Evolutionary conservation across 139 green algal genomes (phyloP).

Genomic region (Chlamydomonas schloesseri): DNA sequence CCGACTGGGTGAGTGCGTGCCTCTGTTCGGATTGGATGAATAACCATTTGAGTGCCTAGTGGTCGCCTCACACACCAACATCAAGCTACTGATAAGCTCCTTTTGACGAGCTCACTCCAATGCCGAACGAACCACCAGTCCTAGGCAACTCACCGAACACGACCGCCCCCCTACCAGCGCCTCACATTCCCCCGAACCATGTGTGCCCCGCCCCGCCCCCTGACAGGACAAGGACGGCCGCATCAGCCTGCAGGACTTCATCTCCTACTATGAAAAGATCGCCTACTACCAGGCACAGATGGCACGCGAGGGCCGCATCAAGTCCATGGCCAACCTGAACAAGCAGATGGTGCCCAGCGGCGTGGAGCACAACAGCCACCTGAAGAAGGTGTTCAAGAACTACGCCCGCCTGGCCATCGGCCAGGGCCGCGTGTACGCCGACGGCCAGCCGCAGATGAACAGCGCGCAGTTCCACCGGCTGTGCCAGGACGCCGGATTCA

Average conservation of each 20-base stretch:
- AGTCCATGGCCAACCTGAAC: slow-evolving; percentile 45
- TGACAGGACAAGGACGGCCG: slow-evolving; percentile 61
- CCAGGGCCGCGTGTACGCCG: slow-evolving; percentile 58
- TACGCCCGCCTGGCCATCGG: slow-evolving; percentile 65
- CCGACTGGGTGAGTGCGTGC: slow-evolving; percentile 49
- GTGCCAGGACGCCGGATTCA: slow-evolving; percentile 63
- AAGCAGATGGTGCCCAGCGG: slow-evolving; percentile 49
- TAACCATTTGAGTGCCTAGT: too few relatives aligned
- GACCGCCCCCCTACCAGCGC: too few relatives aligned
- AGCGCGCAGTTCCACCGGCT: slow-evolving; percentile 69
- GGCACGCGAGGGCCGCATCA: slow-evolving; percentile 60
- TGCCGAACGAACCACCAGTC: too few relatives aligned
- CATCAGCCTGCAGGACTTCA: slow-evolving; percentile 64
- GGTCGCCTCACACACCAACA: too few relatives aligned
- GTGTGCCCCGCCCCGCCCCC: too few relatives aligned
- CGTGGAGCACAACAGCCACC: slow-evolving; percentile 54
- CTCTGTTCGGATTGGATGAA: too few relatives aligned
- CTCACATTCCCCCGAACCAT: too few relatives aligned
- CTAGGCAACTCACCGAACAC: too few relatives aligned
- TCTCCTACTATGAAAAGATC: slow-evolving; percentile 64
- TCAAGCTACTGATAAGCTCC: too few relatives aligned
- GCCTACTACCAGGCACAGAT: slow-evolving; percentile 59
- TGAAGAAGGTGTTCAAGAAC: slow-evolving; percentile 68
- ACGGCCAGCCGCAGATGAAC: slow-evolving; percentile 65
- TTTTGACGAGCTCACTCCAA: too few relatives aligned